Evolutionary conservation across 768 basidiomycete species (phyloP), one percentile per base, ranked within the genome.

Genomic region (Boletus subcaerulescens): DNA sequence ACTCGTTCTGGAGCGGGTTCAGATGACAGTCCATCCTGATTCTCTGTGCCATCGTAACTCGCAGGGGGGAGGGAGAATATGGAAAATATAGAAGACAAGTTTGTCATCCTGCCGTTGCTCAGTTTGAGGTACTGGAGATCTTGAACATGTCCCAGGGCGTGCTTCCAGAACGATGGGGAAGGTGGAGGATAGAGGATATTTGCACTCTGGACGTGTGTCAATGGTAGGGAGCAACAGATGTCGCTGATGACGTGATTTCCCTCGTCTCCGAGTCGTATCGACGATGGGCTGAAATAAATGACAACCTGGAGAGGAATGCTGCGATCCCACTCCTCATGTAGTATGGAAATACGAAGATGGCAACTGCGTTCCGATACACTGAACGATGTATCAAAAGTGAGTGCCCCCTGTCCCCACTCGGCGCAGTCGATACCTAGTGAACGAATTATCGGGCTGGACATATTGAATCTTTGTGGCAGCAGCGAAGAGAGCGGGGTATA

Each of bases 101-200:
- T 41, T 6, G 44, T 35, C 31, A 47, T 7, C 9, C 0, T 0
- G 20, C 38, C 53, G 0, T 12, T 0, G 4, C 12, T 42, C 39
- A 60, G 12, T 20, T 29, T 36, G 22, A 60, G 39, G 45, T 44
- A 33, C 17, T 22, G 44, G 26, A 58, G 22, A 13, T 24, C 46
- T 13, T 8, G 56, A 22, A 58, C 29, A 3, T 20, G 26, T 17
- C 39, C 45, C 8, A 49, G 17, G 11, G 15, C 5, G 13, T 17
- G 0, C 33, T 14, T 35, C 33, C 33, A 35, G 14, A 35, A 35
- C 13, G 33, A 14, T 13, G 33, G 33, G 1, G 40, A 18, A 33
- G 36, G 5, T 4, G 39, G 18, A 0, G 39, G 22, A 12, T 11
- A 3, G 13, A 14, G 0, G 33, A 48, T 0, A 3, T 38, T 33